These are phyloP conservation scores for Yamadazyma aaseri DNA, from an alignment of 1,139 yeast species.

Conservation along the genomic window DNA sequence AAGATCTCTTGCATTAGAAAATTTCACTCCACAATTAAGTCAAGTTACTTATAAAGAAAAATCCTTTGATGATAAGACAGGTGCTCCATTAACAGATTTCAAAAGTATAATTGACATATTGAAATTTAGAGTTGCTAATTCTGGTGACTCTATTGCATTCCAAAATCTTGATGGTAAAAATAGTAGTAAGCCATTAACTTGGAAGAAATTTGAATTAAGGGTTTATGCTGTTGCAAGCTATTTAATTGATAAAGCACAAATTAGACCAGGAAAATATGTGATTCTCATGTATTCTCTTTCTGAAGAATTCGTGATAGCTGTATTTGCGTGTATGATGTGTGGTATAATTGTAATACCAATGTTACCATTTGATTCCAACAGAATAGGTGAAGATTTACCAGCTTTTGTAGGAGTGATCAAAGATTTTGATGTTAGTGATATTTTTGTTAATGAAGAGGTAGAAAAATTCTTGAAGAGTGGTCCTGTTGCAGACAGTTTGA, in stretches of 20 bases:
- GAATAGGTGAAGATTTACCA: conserved; percentile 74
- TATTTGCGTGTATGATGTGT: conserved; percentile 81
- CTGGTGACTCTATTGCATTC: conserved; percentile 80
- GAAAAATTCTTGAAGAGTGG: conserved; percentile 72
- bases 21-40: conserved; percentile 58
- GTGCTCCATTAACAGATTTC: conserved; percentile 71
- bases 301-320: conserved; percentile 81
- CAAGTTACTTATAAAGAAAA: conserved; percentile 73
- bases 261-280: conserved; percentile 69
- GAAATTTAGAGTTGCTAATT: conserved; percentile 73
- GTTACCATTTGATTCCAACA: conserved; percentile 66
- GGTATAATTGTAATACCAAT: conserved; percentile 83
- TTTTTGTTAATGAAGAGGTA: conserved; percentile 77
- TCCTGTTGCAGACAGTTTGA: conserved; percentile 61
- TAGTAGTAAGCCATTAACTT: conserved; percentile 58
- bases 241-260: conserved; percentile 47
- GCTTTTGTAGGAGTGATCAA: conserved; percentile 64
- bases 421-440: conserved; percentile 69
- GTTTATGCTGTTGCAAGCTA: conserved; percentile 71
- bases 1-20: conserved; percentile 48
- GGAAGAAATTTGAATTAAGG: conserved; percentile 81
- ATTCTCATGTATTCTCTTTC: conserved; percentile 83
- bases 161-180: conserved; percentile 64
- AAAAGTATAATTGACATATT: conserved; percentile 69
- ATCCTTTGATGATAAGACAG: conserved; percentile 75